Percentiles rank a stretch among this genome's conserved stretches.
These are phyloP conservation scores for Lichtheimia hyalospora DNA, from an alignment of 371 early-diverging fungal species.

Conservation along the genomic window DNA sequence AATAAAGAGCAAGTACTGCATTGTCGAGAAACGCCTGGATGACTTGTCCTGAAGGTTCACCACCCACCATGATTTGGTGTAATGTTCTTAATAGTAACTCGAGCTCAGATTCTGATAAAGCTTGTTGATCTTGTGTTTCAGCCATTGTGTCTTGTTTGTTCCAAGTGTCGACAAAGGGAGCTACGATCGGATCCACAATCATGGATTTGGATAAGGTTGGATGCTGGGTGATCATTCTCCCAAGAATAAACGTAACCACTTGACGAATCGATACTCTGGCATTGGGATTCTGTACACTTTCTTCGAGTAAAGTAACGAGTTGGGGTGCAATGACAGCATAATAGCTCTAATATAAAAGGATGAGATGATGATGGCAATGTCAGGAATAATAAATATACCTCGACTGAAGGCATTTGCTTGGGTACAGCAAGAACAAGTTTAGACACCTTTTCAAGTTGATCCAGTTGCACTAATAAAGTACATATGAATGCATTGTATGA, in stretches of 20 bases:
- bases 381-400: slow-evolving; percentile 20
- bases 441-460: slow-evolving; percentile 63
- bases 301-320: slow-evolving; percentile 28
- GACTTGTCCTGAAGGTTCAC: slow-evolving; percentile 63
- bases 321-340: slow-evolving; percentile 63
- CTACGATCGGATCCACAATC: slow-evolving; percentile 52
- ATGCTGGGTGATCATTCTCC: slow-evolving; percentile 52
- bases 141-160: neutral
- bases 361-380: neutral
- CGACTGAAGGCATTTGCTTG: slow-evolving; percentile 58
- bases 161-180: slow-evolving; percentile 39
- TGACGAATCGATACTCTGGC: slow-evolving; percentile 27
- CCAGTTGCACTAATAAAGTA: slow-evolving; percentile 37
- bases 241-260: slow-evolving; percentile 56
- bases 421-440: slow-evolving; percentile 68
- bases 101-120: slow-evolving; percentile 45
- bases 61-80: slow-evolving; percentile 60
- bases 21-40: slow-evolving; percentile 53
- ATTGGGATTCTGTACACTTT: slow-evolving; percentile 13
- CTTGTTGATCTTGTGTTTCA: slow-evolving; percentile 17
- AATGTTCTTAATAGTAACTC: slow-evolving; percentile 40
- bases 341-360: slow-evolving; percentile 32
- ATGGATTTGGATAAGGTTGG: slow-evolving; percentile 48
- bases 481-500: no score
- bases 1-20: slow-evolving; percentile 57